A percentile compares a stretch with the other conserved stretches of the same genome.
phyloP scores from a whole-genome alignment of 2,329 filamentous ascomycete genomes.

The Orbilia ellipsospora region DNA sequence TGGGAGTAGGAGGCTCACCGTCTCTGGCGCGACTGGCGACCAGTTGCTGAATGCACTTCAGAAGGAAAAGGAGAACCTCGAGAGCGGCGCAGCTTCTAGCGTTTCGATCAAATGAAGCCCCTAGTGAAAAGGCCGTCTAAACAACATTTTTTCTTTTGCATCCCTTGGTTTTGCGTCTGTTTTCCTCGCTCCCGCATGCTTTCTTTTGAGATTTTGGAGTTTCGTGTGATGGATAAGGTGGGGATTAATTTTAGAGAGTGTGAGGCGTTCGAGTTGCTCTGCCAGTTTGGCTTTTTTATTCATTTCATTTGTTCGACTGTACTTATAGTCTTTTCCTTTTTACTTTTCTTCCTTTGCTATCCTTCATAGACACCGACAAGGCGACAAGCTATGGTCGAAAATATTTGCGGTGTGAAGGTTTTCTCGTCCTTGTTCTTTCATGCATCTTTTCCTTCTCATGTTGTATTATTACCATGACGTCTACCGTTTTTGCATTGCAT shows the following conservation, averaged over 20 bases:
- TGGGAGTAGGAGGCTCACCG: slow-evolving; percentile 41
- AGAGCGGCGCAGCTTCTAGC: slow-evolving; percentile 24
- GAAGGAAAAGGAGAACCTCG: slow-evolving; percentile 52
- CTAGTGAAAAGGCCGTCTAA: not conserved
- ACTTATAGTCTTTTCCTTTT: slow-evolving; percentile 13
- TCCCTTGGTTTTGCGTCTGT: slow-evolving; percentile 2
- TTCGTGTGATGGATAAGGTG: slow-evolving; percentile 21
- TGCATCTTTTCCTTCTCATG: slow-evolving; percentile 14
- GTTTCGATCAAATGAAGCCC: slow-evolving; percentile 1
- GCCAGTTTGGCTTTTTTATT: slow-evolving; percentile 3
- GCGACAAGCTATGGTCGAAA: slow-evolving; percentile 15
- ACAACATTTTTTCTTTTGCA: slow-evolving; percentile 7
- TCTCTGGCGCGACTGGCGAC: slow-evolving; percentile 38
- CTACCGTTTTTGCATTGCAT: slow-evolving; percentile 6
- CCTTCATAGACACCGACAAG: slow-evolving; percentile 51
- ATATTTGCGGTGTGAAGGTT: slow-evolving; percentile 49
- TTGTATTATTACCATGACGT: slow-evolving; percentile 37
- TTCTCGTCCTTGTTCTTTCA: slow-evolving; percentile 29
- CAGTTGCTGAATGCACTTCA: slow-evolving; percentile 45
- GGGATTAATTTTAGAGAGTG: slow-evolving; percentile 39
- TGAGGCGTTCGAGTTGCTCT: slow-evolving; percentile 43
- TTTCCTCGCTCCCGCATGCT: not conserved
- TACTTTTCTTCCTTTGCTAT: slow-evolving; percentile 17
- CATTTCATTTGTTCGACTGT: slow-evolving; percentile 5
- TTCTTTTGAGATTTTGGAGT: slow-evolving; percentile 36